Evolutionary conservation across 129 eudicot genomes (phyloP), one percentile per base, ranked within the genome.

Genomic region (Flaveria linearis): DNA sequence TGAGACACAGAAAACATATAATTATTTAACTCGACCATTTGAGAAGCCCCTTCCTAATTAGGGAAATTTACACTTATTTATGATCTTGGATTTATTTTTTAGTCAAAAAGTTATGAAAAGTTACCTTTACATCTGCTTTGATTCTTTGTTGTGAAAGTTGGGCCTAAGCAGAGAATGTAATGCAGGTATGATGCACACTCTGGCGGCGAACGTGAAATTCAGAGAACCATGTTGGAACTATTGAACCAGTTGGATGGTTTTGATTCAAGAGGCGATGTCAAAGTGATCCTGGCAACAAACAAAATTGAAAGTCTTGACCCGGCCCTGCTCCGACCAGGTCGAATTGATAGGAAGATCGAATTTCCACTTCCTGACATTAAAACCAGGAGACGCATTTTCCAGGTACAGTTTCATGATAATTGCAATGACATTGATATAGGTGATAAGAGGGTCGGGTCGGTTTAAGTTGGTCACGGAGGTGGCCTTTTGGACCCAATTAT

Each of bases 151-250:
- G 45, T 62, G 20, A 62, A 62, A 30, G 17, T 62, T 18, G 18
- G 12, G 20, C 18, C 68, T 28, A 30, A 62, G 45, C 41, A 30
- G 12, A 1, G 17, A 8, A 71, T 60, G 26, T 17, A 41, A 25
- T 80, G 43, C 81, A 93, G 98, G 97, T 93, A 90, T 41, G 98
- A 93, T 36, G 98, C 98, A 66, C 96, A 93, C 80, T 91, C 97
- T 26, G 98, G 98, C 0, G 98, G 98, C 72, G 98, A 93, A 68
- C 97, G 98, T 81, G 98, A 93, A 80, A 91, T 93, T 77, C 98
- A 93, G 80, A 87, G 98, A 85, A 93, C 97, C 36, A 91, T 93
- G 97, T 81, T 93, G 87, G 98, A 93, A 26, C 82, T 93, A 71
- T 84, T 93, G 84, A 93, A 93, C 84, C 98, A 93, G 84, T 85